Conservation (phyloP, 2,329 filamentous ascomycete genomes). For the Dothistroma pini region DNA sequence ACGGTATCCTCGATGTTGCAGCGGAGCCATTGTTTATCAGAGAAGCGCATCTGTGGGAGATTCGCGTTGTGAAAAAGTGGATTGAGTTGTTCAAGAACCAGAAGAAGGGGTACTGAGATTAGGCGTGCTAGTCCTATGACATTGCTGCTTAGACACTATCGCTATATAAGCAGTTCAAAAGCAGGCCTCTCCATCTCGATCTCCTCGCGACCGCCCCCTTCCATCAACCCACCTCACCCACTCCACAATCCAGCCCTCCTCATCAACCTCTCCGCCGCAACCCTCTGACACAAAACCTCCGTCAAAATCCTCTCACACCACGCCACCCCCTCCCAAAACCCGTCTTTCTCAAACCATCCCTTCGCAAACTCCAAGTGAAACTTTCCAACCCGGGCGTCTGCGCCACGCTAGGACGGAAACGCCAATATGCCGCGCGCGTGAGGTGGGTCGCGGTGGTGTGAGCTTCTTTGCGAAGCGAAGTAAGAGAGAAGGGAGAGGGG, state of each 20-base stretch:
- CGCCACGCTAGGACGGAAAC: neutral
- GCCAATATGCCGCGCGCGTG: neutral
- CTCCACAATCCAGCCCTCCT: neutral
- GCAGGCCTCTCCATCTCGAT: neutral
- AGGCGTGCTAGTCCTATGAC: too few species aligned
- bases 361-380: neutral
- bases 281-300: neutral
- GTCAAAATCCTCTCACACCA: neutral
- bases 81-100: slow-evolving; percentile 39
- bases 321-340: neutral
- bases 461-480: neutral
- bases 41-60: slow-evolving; percentile 57
- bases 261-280: neutral
- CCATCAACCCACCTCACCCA: neutral
- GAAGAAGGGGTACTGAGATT: slow-evolving; percentile 1
- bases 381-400: neutral
- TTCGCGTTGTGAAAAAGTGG: slow-evolving; percentile 64
- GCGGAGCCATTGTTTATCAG: slow-evolving; percentile 56
- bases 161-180: neutral
- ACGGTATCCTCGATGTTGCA: slow-evolving; percentile 53
- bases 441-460: neutral
- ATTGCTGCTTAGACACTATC: too few species aligned
- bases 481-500: neutral
- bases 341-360: neutral
- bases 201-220: neutral